Evolutionary conservation across 768 basidiomycete species (phyloP), one percentile per base, ranked within the genome.

Genomic region (Suillus occidentalis): DNA sequence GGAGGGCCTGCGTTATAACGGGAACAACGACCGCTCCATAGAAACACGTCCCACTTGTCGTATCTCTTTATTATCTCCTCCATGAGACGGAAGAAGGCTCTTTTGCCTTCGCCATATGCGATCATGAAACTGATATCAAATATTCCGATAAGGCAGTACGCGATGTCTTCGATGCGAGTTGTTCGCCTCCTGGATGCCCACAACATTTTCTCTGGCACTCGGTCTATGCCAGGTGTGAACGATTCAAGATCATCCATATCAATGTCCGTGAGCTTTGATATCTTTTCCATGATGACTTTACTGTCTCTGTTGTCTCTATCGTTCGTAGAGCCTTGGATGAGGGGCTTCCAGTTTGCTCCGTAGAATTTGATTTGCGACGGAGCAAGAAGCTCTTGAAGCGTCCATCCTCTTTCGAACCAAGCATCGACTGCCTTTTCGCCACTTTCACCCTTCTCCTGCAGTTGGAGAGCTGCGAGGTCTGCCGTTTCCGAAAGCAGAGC

Each of bases 161-260:
- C 65, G 25, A 34, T 49, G 43, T 71, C 70, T 60, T 70, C 70
- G 39, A 59, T 57, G 22, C 65, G 61, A n/a, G 70, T 68, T 13
- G 70, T 71, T 31, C 60, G 69, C 45, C 70, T 65, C 34, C 58
- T 56, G 22, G 70, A 68, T 50, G 67, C 69, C 70, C 70, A 70
- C 6, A 45, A 60, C 31, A 71, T 40, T 42, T 61, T 64, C 45
- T 68, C 62, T 25, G 63, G 63, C 31, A 28, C 47, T 20, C 60
- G 53, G 53, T 58, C 40, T 25, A 49, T 63, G 36, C 66, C 58
- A 34, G 63, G 50, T n/a, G 20, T 28, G 62, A 65, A 63, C 59
- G 25, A 57, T 40, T 39, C 16, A 2, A 67, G 66, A 40, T 67
- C 64, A 3, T 18, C 8, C n/a, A 62, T 8, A 22, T 43, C 4